phyloP scores from a whole-genome alignment of 2,329 filamentous ascomycete species.

The Plenodomus lindquistii region DNA sequence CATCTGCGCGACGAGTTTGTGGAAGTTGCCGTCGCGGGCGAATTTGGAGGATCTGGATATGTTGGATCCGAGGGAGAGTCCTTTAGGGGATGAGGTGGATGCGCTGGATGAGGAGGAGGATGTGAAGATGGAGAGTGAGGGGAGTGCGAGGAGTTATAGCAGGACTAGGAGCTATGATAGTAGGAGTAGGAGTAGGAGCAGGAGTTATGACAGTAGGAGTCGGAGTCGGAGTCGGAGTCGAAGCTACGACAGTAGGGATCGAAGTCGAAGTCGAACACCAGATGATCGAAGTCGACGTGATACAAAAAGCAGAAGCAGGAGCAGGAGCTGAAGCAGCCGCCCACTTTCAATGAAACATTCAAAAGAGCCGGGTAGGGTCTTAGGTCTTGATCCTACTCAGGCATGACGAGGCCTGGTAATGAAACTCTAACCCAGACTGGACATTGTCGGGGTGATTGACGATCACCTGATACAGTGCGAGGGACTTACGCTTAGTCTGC shows the following conservation, averaged over 20 bases:
- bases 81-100: constrained; percentile 76
- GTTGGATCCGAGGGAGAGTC: constrained; percentile 82
- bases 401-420: too few species aligned
- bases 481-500: too few species aligned
- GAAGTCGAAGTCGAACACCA: constrained; percentile 1
- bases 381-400: too few species aligned
- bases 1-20: constrained; percentile 87
- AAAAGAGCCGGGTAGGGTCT: too few species aligned
- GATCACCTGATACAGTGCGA: too few species aligned
- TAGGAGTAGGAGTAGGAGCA: constrained; percentile 16
- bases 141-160: constrained; percentile 17
- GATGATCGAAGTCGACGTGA: too few species aligned
- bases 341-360: too few species aligned
- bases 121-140: constrained; percentile 8
- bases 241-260: constrained; percentile 10
- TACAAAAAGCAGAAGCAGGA: too few species aligned
- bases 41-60: constrained; percentile 87
- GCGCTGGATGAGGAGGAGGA: constrained; percentile 47
- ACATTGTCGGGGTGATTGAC: too few species aligned
- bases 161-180: constrained; percentile 17
- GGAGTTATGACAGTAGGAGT: constrained; percentile 20
- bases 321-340: too few species aligned
- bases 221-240: constrained; percentile 12
- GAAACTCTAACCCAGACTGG: too few species aligned
- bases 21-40: constrained; percentile 83